Percentiles rank a stretch among this genome's conserved stretches.
Evolutionary conservation across 345 rosid species (phyloP).

Genomic region (Barbarea vulgaris): DNA sequence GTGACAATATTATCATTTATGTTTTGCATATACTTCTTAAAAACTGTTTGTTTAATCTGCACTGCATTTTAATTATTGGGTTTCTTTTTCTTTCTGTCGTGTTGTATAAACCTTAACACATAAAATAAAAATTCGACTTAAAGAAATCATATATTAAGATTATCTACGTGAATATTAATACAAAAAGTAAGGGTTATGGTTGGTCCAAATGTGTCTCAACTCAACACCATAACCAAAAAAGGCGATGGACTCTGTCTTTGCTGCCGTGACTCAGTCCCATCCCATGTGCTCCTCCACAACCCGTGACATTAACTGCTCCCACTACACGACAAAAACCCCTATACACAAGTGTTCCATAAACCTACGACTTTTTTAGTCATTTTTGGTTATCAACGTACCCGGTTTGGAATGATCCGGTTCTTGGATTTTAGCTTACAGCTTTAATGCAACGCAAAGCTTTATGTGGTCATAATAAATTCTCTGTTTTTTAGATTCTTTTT

Average conservation of each 20-base stretch:
- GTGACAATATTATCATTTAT: too few relatives aligned
- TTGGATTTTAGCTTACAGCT: slow-evolving; percentile 28
- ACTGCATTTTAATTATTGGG: background rate
- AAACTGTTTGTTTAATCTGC: background rate
- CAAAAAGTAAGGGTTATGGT: slow-evolving; percentile 15
- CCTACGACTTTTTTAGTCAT: slow-evolving; percentile 12
- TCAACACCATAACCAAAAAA: slow-evolving; percentile 36
- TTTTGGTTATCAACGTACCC: slow-evolving; percentile 20
- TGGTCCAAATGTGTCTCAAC: slow-evolving; percentile 31
- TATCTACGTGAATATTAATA: background rate
- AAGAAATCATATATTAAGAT: background rate
- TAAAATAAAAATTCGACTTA: background rate
- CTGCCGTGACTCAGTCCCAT: slow-evolving; percentile 36
- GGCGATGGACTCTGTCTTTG: slow-evolving; percentile 25
- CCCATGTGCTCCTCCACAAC: slow-evolving; percentile 40
- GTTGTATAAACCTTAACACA: background rate
- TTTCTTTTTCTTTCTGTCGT: background rate
- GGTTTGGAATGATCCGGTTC: slow-evolving; percentile 28
- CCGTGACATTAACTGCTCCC: slow-evolving; percentile 32
- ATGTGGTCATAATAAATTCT: slow-evolving; percentile 31
- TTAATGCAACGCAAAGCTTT: background rate
- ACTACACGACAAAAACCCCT: slow-evolving; percentile 28
- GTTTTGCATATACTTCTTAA: background rate
- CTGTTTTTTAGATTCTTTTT: slow-evolving; percentile 13
- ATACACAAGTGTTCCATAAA: slow-evolving; percentile 20